These are phyloP conservation scores for Eruca vesicaria DNA, from an alignment of 441 rosid genomes.

Conservation along the genomic window DNA sequence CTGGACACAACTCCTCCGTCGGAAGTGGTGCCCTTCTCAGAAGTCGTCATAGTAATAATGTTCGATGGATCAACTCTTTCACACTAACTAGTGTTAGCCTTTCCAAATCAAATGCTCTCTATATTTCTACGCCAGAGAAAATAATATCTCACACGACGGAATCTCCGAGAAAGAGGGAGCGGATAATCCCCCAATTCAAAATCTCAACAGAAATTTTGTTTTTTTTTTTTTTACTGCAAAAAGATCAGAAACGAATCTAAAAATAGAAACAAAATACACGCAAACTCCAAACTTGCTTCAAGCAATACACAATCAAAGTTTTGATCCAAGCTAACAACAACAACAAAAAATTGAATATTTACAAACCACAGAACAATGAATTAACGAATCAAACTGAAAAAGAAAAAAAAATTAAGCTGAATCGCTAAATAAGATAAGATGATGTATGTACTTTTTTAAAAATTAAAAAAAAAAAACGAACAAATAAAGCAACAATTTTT, in stretches of 20 bases:
- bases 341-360: not conserved
- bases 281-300: constrained; percentile 26
- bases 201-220: not conserved
- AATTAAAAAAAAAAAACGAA: not conserved
- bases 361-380: constrained; percentile 24
- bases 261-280: constrained; percentile 19
- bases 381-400: constrained; percentile 19
- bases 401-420: not conserved
- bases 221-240: not conserved
- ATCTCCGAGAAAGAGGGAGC: constrained; percentile 12
- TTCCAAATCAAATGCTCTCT: not conserved
- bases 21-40: constrained; percentile 28
- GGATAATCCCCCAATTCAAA: not conserved
- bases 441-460: not conserved
- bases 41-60: constrained; percentile 53
- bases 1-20: constrained; percentile 47
- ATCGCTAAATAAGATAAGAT: constrained; percentile 19
- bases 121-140: not conserved
- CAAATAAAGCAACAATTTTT: constrained; percentile 9
- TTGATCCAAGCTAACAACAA: not conserved
- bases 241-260: constrained; percentile 27
- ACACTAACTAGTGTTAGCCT: constrained; percentile 3
- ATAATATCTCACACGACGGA: constrained; percentile 7
- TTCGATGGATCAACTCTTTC: constrained; percentile 19
- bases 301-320: constrained; percentile 13